A percentile compares a stretch with the other conserved stretches of the same genome.
Conservation (phyloP, 139 green algal genomes). For the Closterium sp. region DNA sequence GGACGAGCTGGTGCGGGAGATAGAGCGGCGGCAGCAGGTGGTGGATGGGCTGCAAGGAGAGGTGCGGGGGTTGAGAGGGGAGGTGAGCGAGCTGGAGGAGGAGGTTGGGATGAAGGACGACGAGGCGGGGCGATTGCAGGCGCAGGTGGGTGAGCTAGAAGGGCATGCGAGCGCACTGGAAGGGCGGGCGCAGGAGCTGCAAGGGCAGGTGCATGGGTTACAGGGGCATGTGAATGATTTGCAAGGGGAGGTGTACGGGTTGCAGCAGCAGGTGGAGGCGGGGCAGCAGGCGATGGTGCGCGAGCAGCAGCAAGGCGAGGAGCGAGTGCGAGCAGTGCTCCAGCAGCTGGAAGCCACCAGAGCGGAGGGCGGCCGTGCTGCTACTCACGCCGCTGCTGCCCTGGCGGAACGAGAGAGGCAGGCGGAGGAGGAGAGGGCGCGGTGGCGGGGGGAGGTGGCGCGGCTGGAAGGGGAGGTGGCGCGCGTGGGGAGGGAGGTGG, state of each 20-base stretch:
- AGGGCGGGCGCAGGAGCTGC: neutral
- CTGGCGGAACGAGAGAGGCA: neutral
- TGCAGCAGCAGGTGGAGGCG: neutral
- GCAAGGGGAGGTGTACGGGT: neutral
- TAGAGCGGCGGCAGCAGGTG: neutral
- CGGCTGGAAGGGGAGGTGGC: neutral
- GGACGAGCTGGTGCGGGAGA: neutral
- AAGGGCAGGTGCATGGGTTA: neutral
- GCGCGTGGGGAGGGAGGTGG: neutral
- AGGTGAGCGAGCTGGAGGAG: neutral
- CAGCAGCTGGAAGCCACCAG: neutral
- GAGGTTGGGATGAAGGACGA: too few relatives aligned
- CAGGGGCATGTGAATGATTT: neutral
- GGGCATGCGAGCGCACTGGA: neutral
- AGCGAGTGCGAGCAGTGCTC: neutral
- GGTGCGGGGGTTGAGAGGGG: neutral
- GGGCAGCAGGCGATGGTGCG: neutral
- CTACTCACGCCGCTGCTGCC: neutral
- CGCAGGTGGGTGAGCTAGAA: neutral
- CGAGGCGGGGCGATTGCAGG: neutral
- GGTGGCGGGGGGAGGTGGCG: neutral
- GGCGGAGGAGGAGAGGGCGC: neutral
- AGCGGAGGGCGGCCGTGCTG: neutral
- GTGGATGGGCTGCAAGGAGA: neutral
- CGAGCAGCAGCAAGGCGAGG: neutral